Conservation (phyloP, 176 grass and related monocot species). For the Phoenix roebelenii region DNA sequence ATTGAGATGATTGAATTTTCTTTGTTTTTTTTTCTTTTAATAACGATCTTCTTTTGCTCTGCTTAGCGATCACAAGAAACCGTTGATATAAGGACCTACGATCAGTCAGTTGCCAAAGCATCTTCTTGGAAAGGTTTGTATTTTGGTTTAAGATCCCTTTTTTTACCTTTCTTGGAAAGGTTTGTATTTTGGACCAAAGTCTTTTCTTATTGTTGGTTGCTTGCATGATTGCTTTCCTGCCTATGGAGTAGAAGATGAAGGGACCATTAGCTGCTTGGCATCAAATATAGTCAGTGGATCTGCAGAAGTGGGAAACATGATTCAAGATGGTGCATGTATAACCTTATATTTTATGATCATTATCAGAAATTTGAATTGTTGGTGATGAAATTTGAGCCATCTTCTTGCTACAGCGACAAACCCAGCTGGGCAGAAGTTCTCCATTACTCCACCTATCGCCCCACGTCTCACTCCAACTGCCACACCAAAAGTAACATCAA, state of each 20-base stretch:
- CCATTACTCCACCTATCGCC: slow-evolving; percentile 36
- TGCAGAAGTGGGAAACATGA: slow-evolving; percentile 24
- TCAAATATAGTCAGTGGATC: slow-evolving; percentile 23
- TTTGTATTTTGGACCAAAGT: slow-evolving; percentile 8
- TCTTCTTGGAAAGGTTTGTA: slow-evolving; percentile 47
- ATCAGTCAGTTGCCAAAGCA: slow-evolving; percentile 49
- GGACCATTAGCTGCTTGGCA: slow-evolving; percentile 14
- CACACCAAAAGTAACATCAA: slow-evolving; percentile 51
- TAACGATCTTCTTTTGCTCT: too few species aligned
- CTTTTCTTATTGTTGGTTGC: neutral
- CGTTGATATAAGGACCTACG: slow-evolving; percentile 65
- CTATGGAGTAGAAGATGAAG: slow-evolving; percentile 44
- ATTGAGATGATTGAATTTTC: too few species aligned
- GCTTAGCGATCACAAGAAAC: slow-evolving; percentile 43
- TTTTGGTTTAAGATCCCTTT: neutral
- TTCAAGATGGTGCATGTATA: slow-evolving; percentile 43
- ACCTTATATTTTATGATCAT: slow-evolving; percentile 1
- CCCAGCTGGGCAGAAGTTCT: slow-evolving; percentile 30
- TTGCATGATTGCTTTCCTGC: neutral
- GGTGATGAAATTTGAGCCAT: slow-evolving; percentile 18
- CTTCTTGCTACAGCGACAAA: slow-evolving; percentile 39
- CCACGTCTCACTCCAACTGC: slow-evolving; percentile 46
- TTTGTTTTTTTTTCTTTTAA: too few species aligned
- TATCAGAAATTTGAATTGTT: neutral
- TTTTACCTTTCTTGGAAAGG: slow-evolving; percentile 41